Percentiles rank a stretch among this genome's conserved stretches.
Evolutionary conservation across 2,329 filamentous ascomycete genomes (phyloP).

Genomic region (Cucurbitaria berberidis): DNA sequence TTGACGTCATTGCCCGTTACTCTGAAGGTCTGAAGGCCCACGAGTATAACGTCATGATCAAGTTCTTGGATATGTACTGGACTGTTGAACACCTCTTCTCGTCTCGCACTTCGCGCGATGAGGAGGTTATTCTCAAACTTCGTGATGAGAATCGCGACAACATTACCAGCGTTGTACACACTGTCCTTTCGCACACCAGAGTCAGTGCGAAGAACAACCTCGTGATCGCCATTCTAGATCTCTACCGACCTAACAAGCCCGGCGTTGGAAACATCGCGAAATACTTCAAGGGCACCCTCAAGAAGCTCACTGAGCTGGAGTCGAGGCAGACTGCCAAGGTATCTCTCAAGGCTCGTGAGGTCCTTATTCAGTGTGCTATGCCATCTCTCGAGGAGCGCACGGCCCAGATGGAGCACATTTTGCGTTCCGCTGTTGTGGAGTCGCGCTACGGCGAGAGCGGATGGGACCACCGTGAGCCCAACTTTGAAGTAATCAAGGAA

Average conservation of each 20-base stretch:
- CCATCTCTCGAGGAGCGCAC: constrained; percentile 95
- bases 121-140: constrained; percentile 90
- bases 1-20: constrained; percentile 79
- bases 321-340: constrained; percentile 90
- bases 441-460: constrained; percentile 97
- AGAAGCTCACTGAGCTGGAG: constrained; percentile 88
- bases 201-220: constrained; percentile 94
- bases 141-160: constrained; percentile 97
- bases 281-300: constrained; percentile 81
- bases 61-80: constrained; percentile 80
- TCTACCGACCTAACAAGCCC: constrained; percentile 94
- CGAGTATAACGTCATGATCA: constrained; percentile 82
- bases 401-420: constrained; percentile 97
- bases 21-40: constrained; percentile 87
- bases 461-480: constrained; percentile 94
- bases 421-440: constrained; percentile 92
- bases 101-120: constrained; percentile 81
- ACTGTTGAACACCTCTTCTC: constrained; percentile 88
- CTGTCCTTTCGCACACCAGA: constrained; percentile 90
- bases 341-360: constrained; percentile 93
- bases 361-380: constrained; percentile 95
- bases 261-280: constrained; percentile 87
- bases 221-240: constrained; percentile 86
- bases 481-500: constrained; percentile 90
- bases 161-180: constrained; percentile 81